Evolutionary conservation across 192 early-diverging fungal genomes (phyloP).

Genomic region (Dissophora ornata): DNA sequence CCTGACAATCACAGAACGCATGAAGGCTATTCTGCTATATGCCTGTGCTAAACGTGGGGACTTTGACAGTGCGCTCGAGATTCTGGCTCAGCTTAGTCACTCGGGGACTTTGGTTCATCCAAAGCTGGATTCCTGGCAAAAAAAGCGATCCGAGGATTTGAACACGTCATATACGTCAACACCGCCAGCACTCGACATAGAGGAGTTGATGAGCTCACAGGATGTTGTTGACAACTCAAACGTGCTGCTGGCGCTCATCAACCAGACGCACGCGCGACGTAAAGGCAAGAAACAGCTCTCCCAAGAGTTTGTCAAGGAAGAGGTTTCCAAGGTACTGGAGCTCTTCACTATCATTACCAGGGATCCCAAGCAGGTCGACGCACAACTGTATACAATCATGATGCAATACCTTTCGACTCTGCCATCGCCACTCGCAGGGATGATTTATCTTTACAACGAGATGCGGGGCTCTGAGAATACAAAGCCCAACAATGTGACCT

Average conservation of each 20-base stretch:
- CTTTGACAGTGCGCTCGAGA: conserved; percentile 37
- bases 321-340: conserved; percentile 44
- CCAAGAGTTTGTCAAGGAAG: conserved; percentile 39
- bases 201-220: background rate
- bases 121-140: background rate
- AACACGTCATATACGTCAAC: background rate
- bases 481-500: conserved; percentile 35
- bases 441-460: conserved; percentile 45
- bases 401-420: conserved; percentile 51
- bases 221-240: conserved; percentile 41
- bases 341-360: conserved; percentile 40
- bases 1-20: conserved; percentile 18
- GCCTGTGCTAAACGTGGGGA: conserved; percentile 47
- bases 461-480: conserved; percentile 21
- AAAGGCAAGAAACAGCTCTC: background rate
- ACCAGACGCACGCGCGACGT: conserved; percentile 23
- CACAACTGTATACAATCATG: conserved; percentile 50
- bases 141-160: background rate
- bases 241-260: conserved; percentile 33
- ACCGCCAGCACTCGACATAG: background rate
- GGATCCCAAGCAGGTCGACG: conserved; percentile 18
- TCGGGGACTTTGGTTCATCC: conserved; percentile 5
- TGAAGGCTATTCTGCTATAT: conserved; percentile 52
- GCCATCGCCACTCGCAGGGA: conserved; percentile 44
- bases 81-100: conserved; percentile 25